phyloP scores from a whole-genome alignment of 306 rosid genomes.

The Begonia fuchsioides region DNA sequence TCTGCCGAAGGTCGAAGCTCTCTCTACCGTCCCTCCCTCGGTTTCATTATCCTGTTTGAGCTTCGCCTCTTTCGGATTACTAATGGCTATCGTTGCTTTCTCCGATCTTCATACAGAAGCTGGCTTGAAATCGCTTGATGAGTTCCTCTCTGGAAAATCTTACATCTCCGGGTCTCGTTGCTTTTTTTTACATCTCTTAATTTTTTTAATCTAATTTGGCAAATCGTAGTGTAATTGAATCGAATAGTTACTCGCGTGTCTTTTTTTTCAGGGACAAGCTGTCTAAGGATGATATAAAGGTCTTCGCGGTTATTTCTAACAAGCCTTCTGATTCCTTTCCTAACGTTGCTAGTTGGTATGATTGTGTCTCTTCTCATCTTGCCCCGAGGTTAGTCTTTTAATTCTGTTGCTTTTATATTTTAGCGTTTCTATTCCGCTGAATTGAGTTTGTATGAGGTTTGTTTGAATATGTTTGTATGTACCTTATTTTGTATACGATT shows the following conservation, averaged over 20 bases:
- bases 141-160: conserved; percentile 48
- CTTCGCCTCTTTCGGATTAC: neutral
- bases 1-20: no score
- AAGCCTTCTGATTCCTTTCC: conserved; percentile 38
- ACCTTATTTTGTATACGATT: neutral
- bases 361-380: conserved; percentile 40
- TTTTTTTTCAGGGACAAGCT: conserved; percentile 31
- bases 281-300: conserved; percentile 74
- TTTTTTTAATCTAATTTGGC: no score
- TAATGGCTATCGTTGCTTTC: conserved; percentile 78
- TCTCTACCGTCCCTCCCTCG: no score
- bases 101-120: conserved; percentile 72
- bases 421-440: neutral
- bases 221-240: no score
- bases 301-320: conserved; percentile 40
- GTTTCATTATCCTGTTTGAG: no score
- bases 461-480: neutral
- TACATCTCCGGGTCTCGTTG: conserved; percentile 54
- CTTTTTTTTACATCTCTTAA: neutral
- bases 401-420: neutral
- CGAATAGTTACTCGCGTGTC: no score
- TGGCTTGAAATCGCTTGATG: conserved; percentile 64
- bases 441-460: neutral
- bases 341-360: conserved; percentile 57
- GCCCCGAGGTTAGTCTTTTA: conserved; percentile 29